Percentiles rank a stretch among this genome's conserved stretches.
These are phyloP conservation scores for Talaromyces atroroseus DNA, from an alignment of 2,329 filamentous ascomycete genomes.

Conservation along the genomic window DNA sequence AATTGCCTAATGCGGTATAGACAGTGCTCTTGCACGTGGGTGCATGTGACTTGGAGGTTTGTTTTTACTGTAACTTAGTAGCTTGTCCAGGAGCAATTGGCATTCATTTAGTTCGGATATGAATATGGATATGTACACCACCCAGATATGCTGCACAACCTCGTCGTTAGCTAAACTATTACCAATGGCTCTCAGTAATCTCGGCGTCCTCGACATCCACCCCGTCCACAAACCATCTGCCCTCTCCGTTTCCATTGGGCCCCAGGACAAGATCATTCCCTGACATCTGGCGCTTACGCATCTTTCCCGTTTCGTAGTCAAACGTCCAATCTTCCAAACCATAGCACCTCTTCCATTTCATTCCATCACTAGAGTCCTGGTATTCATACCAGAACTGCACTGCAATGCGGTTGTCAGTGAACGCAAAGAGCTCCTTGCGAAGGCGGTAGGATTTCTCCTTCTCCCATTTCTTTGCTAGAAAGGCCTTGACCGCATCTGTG, in stretches of 20 bases:
- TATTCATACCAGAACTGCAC: constrained; percentile 92
- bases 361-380: constrained; percentile 56
- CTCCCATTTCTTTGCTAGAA: constrained; percentile 69
- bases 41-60: background rate
- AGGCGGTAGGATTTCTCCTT: constrained; percentile 66
- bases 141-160: background rate
- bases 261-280: constrained; percentile 43
- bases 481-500: constrained; percentile 60
- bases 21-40: background rate
- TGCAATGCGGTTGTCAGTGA: constrained; percentile 68
- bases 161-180: background rate
- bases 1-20: constrained; percentile 1
- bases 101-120: too few species aligned
- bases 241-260: constrained; percentile 36
- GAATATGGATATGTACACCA: background rate
- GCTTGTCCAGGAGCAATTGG: too few species aligned
- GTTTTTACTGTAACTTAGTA: too few species aligned
- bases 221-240: constrained; percentile 42
- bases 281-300: constrained; percentile 46
- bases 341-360: constrained; percentile 80
- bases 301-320: constrained; percentile 38
- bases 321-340: constrained; percentile 57
- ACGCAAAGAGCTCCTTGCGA: constrained; percentile 79
- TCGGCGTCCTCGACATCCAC: constrained; percentile 36
- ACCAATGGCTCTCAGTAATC: constrained; percentile 35